These are phyloP conservation scores for Paramecium sonneborni DNA, from an alignment of 73 alveolate genomes.

Conservation along the genomic window DNA sequence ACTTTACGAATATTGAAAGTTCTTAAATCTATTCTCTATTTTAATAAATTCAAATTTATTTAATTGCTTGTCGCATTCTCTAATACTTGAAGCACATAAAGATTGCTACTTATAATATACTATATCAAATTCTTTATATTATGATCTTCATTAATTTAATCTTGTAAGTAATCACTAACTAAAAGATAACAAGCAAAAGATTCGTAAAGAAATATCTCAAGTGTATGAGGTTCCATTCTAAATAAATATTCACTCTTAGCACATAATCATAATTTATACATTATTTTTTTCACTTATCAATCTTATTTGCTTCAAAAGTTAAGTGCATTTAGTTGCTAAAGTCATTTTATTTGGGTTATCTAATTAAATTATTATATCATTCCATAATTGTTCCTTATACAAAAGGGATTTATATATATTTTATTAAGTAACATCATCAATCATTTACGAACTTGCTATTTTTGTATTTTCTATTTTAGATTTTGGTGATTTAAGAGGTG, in stretches of 20 bases:
- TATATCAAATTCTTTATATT: slow-evolving; percentile 15
- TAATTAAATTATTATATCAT: background rate
- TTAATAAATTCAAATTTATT: background rate
- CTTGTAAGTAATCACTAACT: background rate
- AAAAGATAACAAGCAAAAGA: background rate
- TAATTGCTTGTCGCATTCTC: background rate
- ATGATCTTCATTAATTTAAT: background rate
- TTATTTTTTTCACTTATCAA: background rate
- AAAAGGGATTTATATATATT: background rate
- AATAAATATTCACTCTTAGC: slow-evolving; percentile 26
- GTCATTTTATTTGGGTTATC: background rate
- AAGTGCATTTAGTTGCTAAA: background rate
- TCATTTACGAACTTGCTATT: background rate
- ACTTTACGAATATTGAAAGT: background rate
- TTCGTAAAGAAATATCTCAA: background rate
- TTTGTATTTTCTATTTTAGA: background rate
- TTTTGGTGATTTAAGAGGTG: background rate
- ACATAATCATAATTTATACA: background rate
- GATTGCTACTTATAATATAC: slow-evolving; percentile 6
- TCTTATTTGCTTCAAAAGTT: background rate
- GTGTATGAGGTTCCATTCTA: background rate
- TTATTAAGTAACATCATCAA: background rate
- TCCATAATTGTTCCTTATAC: slow-evolving; percentile 1
- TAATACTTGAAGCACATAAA: background rate
- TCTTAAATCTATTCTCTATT: slow-evolving; percentile 24